Evolutionary conservation across 2,329 filamentous ascomycete genomes (phyloP).

Genomic region (Alternaria infectoria): DNA sequence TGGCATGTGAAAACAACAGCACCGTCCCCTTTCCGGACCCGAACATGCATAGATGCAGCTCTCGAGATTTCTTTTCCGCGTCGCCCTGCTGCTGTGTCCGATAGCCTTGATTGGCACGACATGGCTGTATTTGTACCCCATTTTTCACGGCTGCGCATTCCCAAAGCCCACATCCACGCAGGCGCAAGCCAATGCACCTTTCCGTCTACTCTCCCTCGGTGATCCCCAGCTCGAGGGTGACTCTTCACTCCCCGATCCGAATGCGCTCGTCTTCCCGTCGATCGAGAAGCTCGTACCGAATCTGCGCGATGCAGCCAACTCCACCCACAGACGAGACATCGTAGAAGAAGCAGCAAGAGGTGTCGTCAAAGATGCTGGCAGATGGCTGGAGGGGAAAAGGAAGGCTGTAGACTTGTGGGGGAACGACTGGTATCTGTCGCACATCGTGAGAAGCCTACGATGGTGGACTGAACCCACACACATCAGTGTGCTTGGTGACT

Average conservation of each 20-base stretch:
- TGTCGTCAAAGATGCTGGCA: slow-evolving; percentile 66
- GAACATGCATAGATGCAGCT: slow-evolving; percentile 58
- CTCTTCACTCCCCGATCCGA: slow-evolving; percentile 70
- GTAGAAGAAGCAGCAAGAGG: slow-evolving; percentile 22
- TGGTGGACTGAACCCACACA: slow-evolving; percentile 91
- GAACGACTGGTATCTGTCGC: slow-evolving; percentile 93
- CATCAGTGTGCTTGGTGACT: slow-evolving; percentile 84
- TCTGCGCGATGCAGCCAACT: slow-evolving; percentile 24
- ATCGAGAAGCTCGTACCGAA: slow-evolving; percentile 43
- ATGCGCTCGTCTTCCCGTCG: slow-evolving; percentile 48
- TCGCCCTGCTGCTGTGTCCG: slow-evolving; percentile 63
- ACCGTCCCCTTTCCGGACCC: slow-evolving; percentile 3
- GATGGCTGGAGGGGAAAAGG: slow-evolving; percentile 68
- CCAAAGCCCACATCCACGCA: slow-evolving; percentile 53
- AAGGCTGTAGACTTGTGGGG: slow-evolving; percentile 89
- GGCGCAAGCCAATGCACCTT: slow-evolving; percentile 65
- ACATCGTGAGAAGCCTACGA: slow-evolving; percentile 82
- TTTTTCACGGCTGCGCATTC: slow-evolving; percentile 80
- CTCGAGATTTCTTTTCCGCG: slow-evolving; percentile 53
- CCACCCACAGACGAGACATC: slow-evolving; percentile 16
- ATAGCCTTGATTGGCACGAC: slow-evolving; percentile 72
- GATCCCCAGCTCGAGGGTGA: slow-evolving; percentile 96
- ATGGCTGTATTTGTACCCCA: slow-evolving; percentile 87
- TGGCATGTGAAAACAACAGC: slow-evolving; percentile 11
- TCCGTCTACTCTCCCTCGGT: slow-evolving; percentile 84